phyloP scores from a whole-genome alignment of 768 basidiomycete species.

The Pulveroboletus sp. region DNA sequence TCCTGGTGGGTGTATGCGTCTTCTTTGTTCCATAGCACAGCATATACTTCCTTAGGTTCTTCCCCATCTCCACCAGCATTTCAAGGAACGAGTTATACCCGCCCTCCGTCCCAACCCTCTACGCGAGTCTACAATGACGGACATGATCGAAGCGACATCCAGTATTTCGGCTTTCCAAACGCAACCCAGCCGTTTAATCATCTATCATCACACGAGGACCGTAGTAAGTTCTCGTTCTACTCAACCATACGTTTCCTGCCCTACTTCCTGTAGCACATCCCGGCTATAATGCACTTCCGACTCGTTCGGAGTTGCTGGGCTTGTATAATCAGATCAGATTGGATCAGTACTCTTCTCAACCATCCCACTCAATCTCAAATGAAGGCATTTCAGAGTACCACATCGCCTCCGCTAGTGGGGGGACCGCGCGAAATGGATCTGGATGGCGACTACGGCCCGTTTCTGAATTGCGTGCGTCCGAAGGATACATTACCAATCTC shows the following conservation, averaged over 20 bases:
- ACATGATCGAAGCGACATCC: background rate
- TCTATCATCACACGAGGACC: background rate
- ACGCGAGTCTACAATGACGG: background rate
- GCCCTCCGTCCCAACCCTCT: constrained; percentile 1
- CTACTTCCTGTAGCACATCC: constrained; percentile 5
- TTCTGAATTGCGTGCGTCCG: constrained; percentile 62
- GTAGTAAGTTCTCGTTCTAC: constrained; percentile 6
- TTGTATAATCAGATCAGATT: background rate
- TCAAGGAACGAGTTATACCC: constrained; percentile 3
- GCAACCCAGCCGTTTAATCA: background rate
- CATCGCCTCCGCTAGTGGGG: background rate
- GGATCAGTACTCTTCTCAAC: background rate
- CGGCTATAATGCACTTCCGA: background rate
- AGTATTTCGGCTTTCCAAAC: background rate
- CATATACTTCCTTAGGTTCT: constrained; percentile 31
- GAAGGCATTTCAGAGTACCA: background rate
- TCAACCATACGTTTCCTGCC: background rate
- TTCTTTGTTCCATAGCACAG: background rate
- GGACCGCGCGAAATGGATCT: constrained; percentile 36
- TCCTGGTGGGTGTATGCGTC: constrained; percentile 29
- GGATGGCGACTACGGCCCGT: constrained; percentile 63
- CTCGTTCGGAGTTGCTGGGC: background rate
- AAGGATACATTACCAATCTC: background rate
- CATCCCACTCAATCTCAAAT: background rate
- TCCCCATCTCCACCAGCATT: constrained; percentile 36